Base-by-base conservation (phyloP, 2,329 filamentous ascomycete species). In the Eutypa lata region DNA sequence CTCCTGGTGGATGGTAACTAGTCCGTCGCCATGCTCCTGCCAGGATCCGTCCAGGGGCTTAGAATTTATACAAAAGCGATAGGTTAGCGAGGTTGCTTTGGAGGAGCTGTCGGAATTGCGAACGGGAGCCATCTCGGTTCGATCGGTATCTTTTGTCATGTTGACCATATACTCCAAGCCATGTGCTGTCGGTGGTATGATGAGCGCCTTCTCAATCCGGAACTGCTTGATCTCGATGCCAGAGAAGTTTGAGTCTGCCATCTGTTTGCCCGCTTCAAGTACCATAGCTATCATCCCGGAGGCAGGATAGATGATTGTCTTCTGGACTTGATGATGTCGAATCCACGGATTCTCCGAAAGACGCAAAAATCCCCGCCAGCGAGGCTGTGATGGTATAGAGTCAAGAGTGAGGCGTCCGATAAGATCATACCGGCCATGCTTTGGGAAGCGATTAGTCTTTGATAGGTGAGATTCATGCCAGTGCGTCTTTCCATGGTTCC, bases 381-480 rank as follows among this genome's bases (percentile, higher is more conserved):
- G 68, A 10, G 76, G 75, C 53, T 78, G 72, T 44, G 73, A 73
- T 0, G 72, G 67, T n/a, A 70, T 71, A 3, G 73, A 73, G 54
- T 79, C 76, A 1, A 69, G 67, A 2, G 72, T 72, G 0, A 70
- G 74, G 1, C 73, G 68, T 0, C 80, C 80, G 24, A 83, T 74
- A 2, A 83, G 68, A 53, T 83, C 80, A 43, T 77, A 74, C 11
- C 79, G 71, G 2, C 73, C 71, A 49, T 73, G 73, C 24, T 71
- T 65, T 14, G 77, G 70, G 52, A 76, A 73, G 2, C 78, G 72
- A 46, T 73, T 72, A 11, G 73, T 68, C 14, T 65, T 61, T 19
- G 75, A 76, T 2, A 78, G 60, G 40, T 77, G 73, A 1, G 76
- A 76, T 53, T 83, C 80, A 54, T 79, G 73, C 80, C 80, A 83